Evolutionary conservation across 2,329 filamentous ascomycete species (phyloP).

Genomic region (Cytospora paraplurivora): DNA sequence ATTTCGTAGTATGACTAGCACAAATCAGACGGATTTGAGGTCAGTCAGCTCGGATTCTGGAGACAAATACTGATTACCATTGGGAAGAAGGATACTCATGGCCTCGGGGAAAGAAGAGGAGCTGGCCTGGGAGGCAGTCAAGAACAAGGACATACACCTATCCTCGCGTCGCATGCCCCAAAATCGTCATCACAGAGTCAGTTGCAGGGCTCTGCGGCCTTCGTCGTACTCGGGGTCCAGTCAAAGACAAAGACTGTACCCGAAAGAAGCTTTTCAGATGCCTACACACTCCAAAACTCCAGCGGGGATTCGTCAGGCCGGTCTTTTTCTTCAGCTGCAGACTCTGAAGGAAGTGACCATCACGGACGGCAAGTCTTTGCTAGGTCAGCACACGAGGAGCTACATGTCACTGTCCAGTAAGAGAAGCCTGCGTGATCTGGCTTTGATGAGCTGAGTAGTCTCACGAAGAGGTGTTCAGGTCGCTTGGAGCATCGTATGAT

Average conservation of each 20-base stretch:
- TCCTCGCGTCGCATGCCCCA: neutral
- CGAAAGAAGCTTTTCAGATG: neutral
- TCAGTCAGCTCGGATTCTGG: neutral
- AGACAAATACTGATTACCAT: neutral
- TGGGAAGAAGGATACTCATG: neutral
- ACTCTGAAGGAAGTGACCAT: neutral
- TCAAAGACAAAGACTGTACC: neutral
- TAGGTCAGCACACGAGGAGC: neutral
- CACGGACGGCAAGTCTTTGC: neutral
- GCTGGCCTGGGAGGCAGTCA: neutral
- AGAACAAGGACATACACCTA: too few relatives aligned
- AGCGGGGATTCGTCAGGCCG: neutral
- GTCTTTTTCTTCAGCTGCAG: neutral
- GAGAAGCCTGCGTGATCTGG: too few relatives aligned
- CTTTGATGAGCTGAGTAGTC: neutral
- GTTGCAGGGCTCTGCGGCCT: neutral
- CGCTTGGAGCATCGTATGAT: neutral
- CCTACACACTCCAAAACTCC: neutral
- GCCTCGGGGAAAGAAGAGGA: neutral
- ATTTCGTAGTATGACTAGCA: neutral
- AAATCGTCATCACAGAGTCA: neutral
- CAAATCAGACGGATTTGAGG: neutral
- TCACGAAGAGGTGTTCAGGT: neutral
- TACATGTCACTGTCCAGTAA: neutral
- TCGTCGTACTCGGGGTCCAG: neutral